Evolutionary conservation across 73 alveolate genomes (phyloP), one percentile per base, ranked within the genome.

Genomic region (Blepharisma japonicum): DNA sequence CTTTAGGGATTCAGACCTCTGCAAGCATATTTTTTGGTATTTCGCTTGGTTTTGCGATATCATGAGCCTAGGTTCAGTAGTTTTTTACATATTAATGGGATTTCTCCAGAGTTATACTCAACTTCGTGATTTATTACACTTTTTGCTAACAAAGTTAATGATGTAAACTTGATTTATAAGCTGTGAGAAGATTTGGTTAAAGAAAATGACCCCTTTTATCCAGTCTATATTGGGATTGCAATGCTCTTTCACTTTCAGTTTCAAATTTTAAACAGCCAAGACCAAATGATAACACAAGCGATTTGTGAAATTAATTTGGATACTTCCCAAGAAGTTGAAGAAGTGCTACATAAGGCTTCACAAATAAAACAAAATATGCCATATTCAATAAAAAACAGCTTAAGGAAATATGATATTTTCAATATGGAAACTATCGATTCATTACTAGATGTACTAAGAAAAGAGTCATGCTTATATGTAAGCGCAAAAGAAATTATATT

Each of bases 61-160:
- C 92, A 88, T 55, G 91, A 81, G 45, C 95, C 95, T 8, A 78
- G 72, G 0, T 32, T 91, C 32, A 81, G 77, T 77, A 68, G 45
- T 51, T 81, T 42, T 72, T 83, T 91, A 32, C 87, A 77, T 25
- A 61, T 72, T 7, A 74, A 72, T 61, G 49, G 55, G 25, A 85
- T 85, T 6, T 76, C 90, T 47, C 95, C 97, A 7, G 97, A 91
- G 77, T 55, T 91, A 68, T 91, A 91, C 82, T 92, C 95, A 0
- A 89, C 91, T 14, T 84, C 96, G 6, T 91, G 97, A 96, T 79
- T 91, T 61, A 76, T 91, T 23, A 91, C 97, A 2, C 87, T 84
- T 71, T 89, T 89, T 77, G 76, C 97, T 51, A 81, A 86, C 78
- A 86, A 86, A 86, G 4, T 53, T 53, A 11, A 4, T 14, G 67